Conservation (phyloP, 2,329 filamentous ascomycete species). For the Calonectria henricotiae region DNA sequence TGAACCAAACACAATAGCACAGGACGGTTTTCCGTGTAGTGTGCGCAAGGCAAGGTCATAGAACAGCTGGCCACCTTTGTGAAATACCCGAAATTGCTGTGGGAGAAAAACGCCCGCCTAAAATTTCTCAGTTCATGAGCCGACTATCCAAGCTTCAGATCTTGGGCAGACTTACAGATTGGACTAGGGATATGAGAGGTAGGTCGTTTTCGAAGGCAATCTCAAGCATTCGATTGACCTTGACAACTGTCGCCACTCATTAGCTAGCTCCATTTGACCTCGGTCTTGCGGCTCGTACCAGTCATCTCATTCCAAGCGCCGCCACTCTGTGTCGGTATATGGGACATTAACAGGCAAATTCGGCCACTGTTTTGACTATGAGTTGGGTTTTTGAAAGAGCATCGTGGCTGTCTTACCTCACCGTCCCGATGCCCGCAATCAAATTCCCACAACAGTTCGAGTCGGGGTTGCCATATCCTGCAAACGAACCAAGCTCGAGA, state of each 20-base stretch:
- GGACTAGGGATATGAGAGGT: conserved; percentile 59
- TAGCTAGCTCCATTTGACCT: neutral
- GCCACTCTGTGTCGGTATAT: conserved; percentile 62
- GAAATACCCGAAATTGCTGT: conserved; percentile 64
- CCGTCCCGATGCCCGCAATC: conserved; percentile 58
- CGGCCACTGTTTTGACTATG: conserved; percentile 54
- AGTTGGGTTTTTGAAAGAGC: neutral
- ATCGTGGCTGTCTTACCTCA: conserved; percentile 15
- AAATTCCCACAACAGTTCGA: conserved; percentile 59
- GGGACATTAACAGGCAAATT: conserved; percentile 59
- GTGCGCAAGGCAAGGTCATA: conserved; percentile 60
- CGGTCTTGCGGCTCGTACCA: conserved; percentile 35
- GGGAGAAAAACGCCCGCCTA: conserved; percentile 56
- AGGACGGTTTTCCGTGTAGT: conserved; percentile 59
- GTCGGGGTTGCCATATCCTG: conserved; percentile 55
- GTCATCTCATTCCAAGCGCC: conserved; percentile 64
- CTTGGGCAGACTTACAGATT: conserved; percentile 53
- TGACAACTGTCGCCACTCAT: conserved; percentile 53
- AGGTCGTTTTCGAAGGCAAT: conserved; percentile 60
- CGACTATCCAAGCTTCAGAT: neutral
- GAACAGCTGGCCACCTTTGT: conserved; percentile 58
- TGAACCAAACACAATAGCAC: conserved; percentile 63
- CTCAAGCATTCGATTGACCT: conserved; percentile 53
- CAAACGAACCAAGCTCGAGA: conserved; percentile 59
- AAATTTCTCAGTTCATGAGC: conserved; percentile 45